A percentile compares a stretch with the other conserved stretches of the same genome.
Evolutionary conservation across 352 stramenopile genomes (phyloP).

Genomic region (Globisporangium viniferum): DNA sequence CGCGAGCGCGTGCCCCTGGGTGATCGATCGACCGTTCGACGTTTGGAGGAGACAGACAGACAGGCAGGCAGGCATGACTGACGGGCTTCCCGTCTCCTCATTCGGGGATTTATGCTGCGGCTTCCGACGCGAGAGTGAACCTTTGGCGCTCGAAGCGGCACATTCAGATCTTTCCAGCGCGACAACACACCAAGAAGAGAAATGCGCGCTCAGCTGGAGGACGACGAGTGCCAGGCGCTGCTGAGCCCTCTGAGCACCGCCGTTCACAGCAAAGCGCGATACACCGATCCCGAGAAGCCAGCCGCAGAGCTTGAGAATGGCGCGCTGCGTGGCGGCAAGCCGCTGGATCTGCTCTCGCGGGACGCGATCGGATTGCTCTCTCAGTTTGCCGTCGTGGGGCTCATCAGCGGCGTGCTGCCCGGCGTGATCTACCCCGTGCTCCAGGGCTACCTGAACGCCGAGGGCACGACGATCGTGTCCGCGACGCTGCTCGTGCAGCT

Average conservation of each 20-base stretch:
- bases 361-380: conserved; percentile 36
- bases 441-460: conserved; percentile 51
- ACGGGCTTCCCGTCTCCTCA: neutral
- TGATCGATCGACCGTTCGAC: neutral
- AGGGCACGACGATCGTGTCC: conserved; percentile 51
- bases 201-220: conserved; percentile 12
- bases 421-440: conserved; percentile 56
- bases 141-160: neutral
- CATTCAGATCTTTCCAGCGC: neutral
- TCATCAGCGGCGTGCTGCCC: conserved; percentile 43
- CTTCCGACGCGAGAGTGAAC: neutral
- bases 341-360: conserved; percentile 26
- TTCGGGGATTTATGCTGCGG: neutral
- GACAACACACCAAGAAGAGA: neutral
- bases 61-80: neutral
- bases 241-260: conserved; percentile 1
- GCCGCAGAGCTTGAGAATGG: conserved; percentile 19
- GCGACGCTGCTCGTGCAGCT: conserved; percentile 48
- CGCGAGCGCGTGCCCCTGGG: too few relatives aligned
- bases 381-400: conserved; percentile 54
- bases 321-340: conserved; percentile 28
- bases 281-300: neutral
- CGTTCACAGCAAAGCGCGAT: neutral
- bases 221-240: conserved; percentile 8
- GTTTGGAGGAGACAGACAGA: neutral